A percentile compares a stretch with the other conserved stretches of the same genome.
Conservation (phyloP, 2,329 filamentous ascomycete species). For the Penicillium sp. region DNA sequence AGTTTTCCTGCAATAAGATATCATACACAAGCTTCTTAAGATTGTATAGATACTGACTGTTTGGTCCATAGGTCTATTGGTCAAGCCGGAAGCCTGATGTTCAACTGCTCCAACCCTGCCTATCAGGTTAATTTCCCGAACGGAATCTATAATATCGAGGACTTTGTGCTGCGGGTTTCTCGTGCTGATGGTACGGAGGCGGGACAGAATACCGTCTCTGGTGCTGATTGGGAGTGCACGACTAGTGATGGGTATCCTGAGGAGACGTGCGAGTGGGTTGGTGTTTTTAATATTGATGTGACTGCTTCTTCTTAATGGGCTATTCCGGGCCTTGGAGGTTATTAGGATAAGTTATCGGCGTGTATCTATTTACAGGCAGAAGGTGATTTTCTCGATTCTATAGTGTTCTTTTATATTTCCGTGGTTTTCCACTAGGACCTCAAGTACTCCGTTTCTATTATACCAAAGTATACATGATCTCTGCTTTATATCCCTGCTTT, state of each 20-base stretch:
- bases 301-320: not conserved
- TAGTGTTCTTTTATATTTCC: too few species aligned
- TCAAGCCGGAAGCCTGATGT: slow-evolving; percentile 7
- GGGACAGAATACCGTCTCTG: slow-evolving; percentile 5
- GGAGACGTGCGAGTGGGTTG: slow-evolving; percentile 15
- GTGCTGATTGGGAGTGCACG: slow-evolving; percentile 13
- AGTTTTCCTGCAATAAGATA: not conserved
- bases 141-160: slow-evolving; percentile 19
- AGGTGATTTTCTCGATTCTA: too few species aligned
- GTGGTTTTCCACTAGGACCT: too few species aligned
- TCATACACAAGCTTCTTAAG: not conserved
- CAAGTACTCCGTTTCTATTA: too few species aligned
- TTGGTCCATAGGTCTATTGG: slow-evolving; percentile 9
- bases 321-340: too few species aligned
- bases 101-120: slow-evolving; percentile 9
- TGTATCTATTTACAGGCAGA: too few species aligned
- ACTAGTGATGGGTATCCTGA: slow-evolving; percentile 9
- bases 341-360: not conserved
- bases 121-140: slow-evolving; percentile 16
- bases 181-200: slow-evolving; percentile 9
- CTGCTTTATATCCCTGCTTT: too few species aligned
- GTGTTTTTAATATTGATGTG: slow-evolving; percentile 15
- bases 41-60: not conserved
- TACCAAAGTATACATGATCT: too few species aligned
- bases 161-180: slow-evolving; percentile 12